Evolutionary conservation across 2,329 filamentous ascomycete species (phyloP), one percentile per base, ranked within the genome.

Genomic region (Neonectria sp.): DNA sequence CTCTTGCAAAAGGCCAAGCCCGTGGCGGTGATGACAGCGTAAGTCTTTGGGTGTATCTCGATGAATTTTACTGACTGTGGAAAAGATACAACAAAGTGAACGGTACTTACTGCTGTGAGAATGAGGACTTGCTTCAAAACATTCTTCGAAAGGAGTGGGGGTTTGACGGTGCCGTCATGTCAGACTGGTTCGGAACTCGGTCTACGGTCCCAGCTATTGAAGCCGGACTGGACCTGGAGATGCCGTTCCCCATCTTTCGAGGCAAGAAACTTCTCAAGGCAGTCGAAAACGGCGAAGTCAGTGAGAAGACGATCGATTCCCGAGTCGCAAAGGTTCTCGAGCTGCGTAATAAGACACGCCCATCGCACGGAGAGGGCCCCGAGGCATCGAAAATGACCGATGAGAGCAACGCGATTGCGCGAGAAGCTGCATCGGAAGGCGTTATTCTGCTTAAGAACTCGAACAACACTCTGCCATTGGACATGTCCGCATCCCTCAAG

Each of bases 171-270:
- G 12, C 62, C 8, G 31, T 55, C 51, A 73, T 73, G 65, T 73
- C 71, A 3, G 71, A 73, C 27, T 72, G 70, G 70, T 73, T 73
- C 12, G 70, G 71, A 1, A 73, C 71, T 55, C 68, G 52, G 2
- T 55, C 68, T 2, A 69, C 61, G 0, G n/a, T 45, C 2, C 57
- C 21, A 1, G 17, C 71, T 2, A 29, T 67, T 12, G 55, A 65
- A 4, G 71, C 70, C 1, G 70, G 70, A 0, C 46, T 72, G 0
- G 71, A 72, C 7, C 25, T 72, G 6, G 71, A 73, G 35, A 73
- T 73, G 70, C 71, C 71, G 0, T 49, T 67, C 0, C 68, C 70
- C 3, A 31, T 73, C 2, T 72, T 71, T 4, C 59, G 71, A 45
- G 70, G 69, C 4, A 45, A 45, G 0, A 70, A 58, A 3, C 59